These are phyloP conservation scores for Lentinula aciculospora DNA, from an alignment of 768 basidiomycete species.

Conservation along the genomic window DNA sequence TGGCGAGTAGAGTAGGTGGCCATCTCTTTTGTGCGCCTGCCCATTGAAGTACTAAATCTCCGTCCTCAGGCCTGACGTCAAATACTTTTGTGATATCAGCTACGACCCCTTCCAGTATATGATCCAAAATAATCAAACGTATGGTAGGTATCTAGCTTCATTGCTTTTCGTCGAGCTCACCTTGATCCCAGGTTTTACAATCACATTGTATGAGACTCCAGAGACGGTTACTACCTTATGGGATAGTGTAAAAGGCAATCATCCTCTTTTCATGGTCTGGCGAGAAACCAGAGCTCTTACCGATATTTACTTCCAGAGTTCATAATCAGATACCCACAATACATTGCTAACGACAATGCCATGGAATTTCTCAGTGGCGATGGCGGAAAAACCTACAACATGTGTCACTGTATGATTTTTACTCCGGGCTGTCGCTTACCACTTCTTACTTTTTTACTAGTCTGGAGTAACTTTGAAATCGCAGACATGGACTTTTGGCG, in stretches of 20 bases:
- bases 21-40: not conserved
- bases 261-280: conserved; percentile 12
- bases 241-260: conserved; percentile 56
- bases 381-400: conserved; percentile 60
- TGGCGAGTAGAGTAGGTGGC: conserved; percentile 52
- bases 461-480: conserved; percentile 72
- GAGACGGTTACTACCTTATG: conserved; percentile 75
- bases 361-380: conserved; percentile 46
- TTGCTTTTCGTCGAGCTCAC: not conserved
- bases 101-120: conserved; percentile 68
- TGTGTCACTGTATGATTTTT: conserved; percentile 57
- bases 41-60: conserved; percentile 34
- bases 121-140: conserved; percentile 63
- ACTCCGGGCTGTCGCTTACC: not conserved
- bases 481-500: conserved; percentile 68
- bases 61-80: conserved; percentile 55
- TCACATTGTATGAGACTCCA: conserved; percentile 69
- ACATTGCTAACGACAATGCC: conserved; percentile 53
- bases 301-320: conserved; percentile 35
- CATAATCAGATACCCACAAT: conserved; percentile 46
- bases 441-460: conserved; percentile 16
- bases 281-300: not conserved
- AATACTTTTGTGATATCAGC: conserved; percentile 68
- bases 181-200: conserved; percentile 51
- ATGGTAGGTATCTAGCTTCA: conserved; percentile 32